These are phyloP conservation scores for Phaeosphaeriaceae sp. DNA, from an alignment of 2,329 filamentous ascomycete genomes.

Conservation along the genomic window DNA sequence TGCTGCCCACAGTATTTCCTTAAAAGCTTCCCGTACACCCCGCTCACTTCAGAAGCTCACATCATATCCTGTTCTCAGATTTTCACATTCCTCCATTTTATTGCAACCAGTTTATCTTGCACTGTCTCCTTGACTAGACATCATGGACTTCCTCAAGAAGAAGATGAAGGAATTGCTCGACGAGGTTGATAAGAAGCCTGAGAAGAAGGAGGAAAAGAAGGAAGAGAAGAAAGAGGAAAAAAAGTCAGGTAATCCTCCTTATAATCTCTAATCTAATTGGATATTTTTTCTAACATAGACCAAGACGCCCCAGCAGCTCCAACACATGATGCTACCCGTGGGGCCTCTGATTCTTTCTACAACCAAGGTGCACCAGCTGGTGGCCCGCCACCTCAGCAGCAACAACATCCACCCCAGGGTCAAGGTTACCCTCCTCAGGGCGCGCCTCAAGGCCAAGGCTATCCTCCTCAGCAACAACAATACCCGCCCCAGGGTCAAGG, in stretches of 20 bases:
- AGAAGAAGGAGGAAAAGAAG: constrained; percentile 39
- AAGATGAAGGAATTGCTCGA: constrained; percentile 54
- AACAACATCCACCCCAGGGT: neutral
- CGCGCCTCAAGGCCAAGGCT: neutral
- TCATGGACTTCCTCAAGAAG: constrained; percentile 56
- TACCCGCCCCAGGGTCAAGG: constrained; percentile 20
- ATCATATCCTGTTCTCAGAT: constrained; percentile 10
- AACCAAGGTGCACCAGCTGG: constrained; percentile 16
- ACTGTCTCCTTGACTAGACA: constrained; percentile 2
- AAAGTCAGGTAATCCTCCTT: neutral
- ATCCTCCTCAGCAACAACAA: constrained; percentile 21
- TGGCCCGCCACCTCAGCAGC: constrained; percentile 25
- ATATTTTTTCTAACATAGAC: no score
- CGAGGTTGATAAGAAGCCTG: constrained; percentile 44
- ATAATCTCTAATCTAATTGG: neutral
- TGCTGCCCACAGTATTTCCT: constrained; percentile 16
- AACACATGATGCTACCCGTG: constrained; percentile 21
- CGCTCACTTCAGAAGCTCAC: constrained; percentile 7
- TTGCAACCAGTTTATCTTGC: neutral
- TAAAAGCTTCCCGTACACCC: constrained; percentile 23
- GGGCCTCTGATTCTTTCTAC: constrained; percentile 28
- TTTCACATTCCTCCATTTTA: neutral
- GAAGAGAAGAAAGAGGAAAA: constrained; percentile 34
- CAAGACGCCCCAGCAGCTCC: constrained; percentile 13
- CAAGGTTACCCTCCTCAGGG: no score